Evolutionary conservation across 805 yeast species (phyloP).

Genomic region (Wickerhamomyces sydowiorum): DNA sequence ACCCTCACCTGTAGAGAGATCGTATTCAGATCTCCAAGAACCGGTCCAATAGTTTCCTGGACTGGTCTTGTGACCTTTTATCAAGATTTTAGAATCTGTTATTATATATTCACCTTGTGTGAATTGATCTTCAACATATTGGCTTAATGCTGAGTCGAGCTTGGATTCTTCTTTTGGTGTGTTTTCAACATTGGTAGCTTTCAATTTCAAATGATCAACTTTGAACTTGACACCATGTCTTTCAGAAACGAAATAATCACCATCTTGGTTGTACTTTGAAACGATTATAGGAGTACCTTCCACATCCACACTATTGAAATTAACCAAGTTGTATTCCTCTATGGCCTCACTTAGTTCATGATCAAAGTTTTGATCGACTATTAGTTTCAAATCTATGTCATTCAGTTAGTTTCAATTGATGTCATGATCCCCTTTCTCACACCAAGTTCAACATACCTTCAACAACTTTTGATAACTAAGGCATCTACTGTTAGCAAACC

Average conservation of each 20-base stretch:
- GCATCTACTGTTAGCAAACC: background rate
- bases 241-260: conserved; percentile 49
- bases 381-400: conserved; percentile 32
- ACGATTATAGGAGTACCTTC: conserved; percentile 33
- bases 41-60: conserved; percentile 85
- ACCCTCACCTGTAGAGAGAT: conserved; percentile 41
- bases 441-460: conserved; percentile 30
- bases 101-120: conserved; percentile 45
- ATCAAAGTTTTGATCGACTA: conserved; percentile 35
- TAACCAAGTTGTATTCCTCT: conserved; percentile 34
- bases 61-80: conserved; percentile 68
- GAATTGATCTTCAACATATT: conserved; percentile 60
- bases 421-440: no score
- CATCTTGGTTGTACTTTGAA: conserved; percentile 45
- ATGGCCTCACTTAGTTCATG: conserved; percentile 30
- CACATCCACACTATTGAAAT: conserved; percentile 27
- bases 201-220: conserved; percentile 55
- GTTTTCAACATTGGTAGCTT: conserved; percentile 16
- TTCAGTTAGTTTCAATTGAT: background rate
- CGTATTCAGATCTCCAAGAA: conserved; percentile 72
- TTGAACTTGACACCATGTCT: conserved; percentile 42
- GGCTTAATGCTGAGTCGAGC: conserved; percentile 15
- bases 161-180: background rate
- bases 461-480: conserved; percentile 23
- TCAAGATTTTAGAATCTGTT: conserved; percentile 34